Evolutionary conservation across 805 yeast genomes (phyloP).

Genomic region (Grigorovia jiainica): DNA sequence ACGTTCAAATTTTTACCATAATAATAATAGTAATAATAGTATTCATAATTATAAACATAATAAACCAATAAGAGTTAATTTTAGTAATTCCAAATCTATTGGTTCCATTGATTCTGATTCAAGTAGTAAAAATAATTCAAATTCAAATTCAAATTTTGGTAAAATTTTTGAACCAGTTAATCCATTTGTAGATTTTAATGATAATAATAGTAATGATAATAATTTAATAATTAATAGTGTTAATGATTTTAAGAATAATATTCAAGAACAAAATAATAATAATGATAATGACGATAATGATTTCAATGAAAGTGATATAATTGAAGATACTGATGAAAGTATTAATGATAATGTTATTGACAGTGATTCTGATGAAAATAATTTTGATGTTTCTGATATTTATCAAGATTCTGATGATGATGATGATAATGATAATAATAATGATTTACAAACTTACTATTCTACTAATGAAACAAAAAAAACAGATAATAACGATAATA

Average conservation of each 20-base stretch:
- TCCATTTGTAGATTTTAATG: slow-evolving; percentile 9
- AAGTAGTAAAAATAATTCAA: slow-evolving; percentile 4
- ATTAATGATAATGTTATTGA: neutral
- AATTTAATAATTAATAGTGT: too few relatives aligned
- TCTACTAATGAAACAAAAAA: neutral
- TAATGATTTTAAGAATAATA: too few relatives aligned
- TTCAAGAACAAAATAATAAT: neutral
- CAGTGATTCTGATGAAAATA: neutral
- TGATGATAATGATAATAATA: slow-evolving; percentile 1
- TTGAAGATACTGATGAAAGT: neutral
- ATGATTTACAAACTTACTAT: too few relatives aligned
- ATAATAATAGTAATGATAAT: neutral
- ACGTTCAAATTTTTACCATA: too few relatives aligned
- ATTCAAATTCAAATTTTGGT: neutral
- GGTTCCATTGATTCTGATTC: slow-evolving; percentile 2
- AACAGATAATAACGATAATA: neutral
- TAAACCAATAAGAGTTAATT: slow-evolving; percentile 10
- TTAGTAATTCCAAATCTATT: slow-evolving; percentile 23
- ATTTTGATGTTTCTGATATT: neutral
- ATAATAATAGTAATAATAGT: too few relatives aligned
- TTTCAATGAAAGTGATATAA: neutral
- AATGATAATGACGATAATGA: slow-evolving; percentile 2
- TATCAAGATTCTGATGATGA: slow-evolving; percentile 1
- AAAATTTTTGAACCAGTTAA: neutral
- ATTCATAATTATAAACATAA: neutral